Evolutionary conservation across 768 basidiomycete species (phyloP), one percentile per base, ranked within the genome.

Genomic region (Collybia nuda): DNA sequence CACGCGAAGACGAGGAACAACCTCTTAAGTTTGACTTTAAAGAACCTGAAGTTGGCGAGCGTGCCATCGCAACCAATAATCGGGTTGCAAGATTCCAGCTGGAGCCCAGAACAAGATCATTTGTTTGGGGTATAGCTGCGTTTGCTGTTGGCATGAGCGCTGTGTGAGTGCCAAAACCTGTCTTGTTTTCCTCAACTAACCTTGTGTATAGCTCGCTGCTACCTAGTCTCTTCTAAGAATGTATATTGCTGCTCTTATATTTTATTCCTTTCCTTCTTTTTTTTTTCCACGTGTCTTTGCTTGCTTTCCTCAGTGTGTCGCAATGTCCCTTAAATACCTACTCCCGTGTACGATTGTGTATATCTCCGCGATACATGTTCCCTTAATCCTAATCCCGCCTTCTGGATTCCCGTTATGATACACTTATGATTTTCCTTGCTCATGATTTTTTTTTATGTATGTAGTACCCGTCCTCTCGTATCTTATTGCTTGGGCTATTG

Each of bases 91-190:
- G 80, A 52, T 79, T 80, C 65, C 62, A 73, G 41, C 62, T 85
- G 55, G 78, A 85, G 56, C 84, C 91, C 9, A 79, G 82, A 61
- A 79, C 81, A 58, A 89, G 87, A 68, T 84, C 85, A 29, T 74
- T 86, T 47, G 89, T 86, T 2, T 94, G 91, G 91, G 92, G 92
- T 32, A 74, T 88, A 17, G 77, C 88, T 32, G 87, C 88, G 17
- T 95, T 96, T 67, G 90, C 88, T 32, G 73, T 92, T 44, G 91
- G 91, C 23, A 72, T 89, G 65, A 81, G 88, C 44, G 91, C 90
- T 54, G 79, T 88, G 90, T 93, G 60, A 71, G 87, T 83, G 9
- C 21, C 14, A 11, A 17, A 23, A 46, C 48, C 42, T 45, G 32
- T 32, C 5, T 51, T 26, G 5, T 12, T 36, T 32, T 2, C 32